These are phyloP conservation scores for Leonotis leonurus DNA, from an alignment of 257 asterid species.

Conservation along the genomic window DNA sequence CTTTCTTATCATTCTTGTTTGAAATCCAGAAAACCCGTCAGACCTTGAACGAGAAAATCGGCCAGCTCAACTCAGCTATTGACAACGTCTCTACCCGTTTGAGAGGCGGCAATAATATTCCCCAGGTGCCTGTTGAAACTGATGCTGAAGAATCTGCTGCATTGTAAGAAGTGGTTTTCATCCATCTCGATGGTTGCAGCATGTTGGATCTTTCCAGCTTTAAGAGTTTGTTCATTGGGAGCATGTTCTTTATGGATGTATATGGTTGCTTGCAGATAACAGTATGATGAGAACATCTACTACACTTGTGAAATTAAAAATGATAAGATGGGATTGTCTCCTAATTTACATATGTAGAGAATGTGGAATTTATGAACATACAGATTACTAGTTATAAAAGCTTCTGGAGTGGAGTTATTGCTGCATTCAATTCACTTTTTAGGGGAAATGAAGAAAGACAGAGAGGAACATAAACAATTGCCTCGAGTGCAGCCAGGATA, in stretches of 20 bases:
- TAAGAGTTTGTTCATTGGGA: slow-evolving; percentile 7
- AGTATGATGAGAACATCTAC: neutral
- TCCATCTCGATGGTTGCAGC: neutral
- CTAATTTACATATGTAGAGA: neutral
- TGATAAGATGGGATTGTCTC: neutral
- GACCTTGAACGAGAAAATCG: slow-evolving; percentile 58
- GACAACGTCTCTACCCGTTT: slow-evolving; percentile 77
- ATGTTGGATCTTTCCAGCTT: slow-evolving; percentile 9
- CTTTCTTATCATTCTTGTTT: slow-evolving; percentile 12
- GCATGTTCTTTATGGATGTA: neutral
- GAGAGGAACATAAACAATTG: neutral
- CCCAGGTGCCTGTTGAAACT: slow-evolving; percentile 44
- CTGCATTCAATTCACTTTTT: too few relatives aligned
- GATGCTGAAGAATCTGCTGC: slow-evolving; percentile 72
- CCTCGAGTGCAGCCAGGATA: neutral
- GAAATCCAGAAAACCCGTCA: slow-evolving; percentile 66
- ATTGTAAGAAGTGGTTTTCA: slow-evolving; percentile 18
- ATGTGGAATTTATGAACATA: too few relatives aligned
- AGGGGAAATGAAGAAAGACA: neutral
- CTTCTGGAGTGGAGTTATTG: too few relatives aligned
- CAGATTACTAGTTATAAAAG: too few relatives aligned
- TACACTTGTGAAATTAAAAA: too few relatives aligned
- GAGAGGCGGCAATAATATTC: slow-evolving; percentile 70
- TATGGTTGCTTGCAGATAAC: slow-evolving; percentile 7
- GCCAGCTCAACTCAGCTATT: slow-evolving; percentile 82